Evolutionary conservation across 202 grass and related monocot genomes (phyloP).

Genomic region (Bolboschoenoplectus hybrid): DNA sequence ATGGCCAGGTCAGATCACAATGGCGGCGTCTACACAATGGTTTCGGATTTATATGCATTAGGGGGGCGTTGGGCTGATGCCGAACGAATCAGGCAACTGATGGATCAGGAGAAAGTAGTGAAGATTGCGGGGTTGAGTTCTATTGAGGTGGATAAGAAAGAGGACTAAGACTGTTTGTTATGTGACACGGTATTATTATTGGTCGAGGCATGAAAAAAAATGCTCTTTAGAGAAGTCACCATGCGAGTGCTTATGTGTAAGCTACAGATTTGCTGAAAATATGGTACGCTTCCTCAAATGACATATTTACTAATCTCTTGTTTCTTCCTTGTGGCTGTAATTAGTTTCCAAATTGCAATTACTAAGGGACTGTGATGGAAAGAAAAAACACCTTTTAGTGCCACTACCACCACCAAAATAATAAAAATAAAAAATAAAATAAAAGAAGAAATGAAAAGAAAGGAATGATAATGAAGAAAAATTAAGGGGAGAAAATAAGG

Average conservation of each 20-base stretch:
- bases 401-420: background rate
- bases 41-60: slow-evolving; percentile 69
- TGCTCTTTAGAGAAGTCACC: background rate
- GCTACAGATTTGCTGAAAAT: background rate
- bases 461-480: background rate
- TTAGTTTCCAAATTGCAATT: background rate
- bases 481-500: background rate
- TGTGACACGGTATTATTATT: slow-evolving; percentile 13
- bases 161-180: slow-evolving; percentile 1
- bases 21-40: slow-evolving; percentile 54
- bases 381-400: background rate
- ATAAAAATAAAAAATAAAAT: background rate
- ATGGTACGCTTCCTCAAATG: background rate
- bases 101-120: slow-evolving; percentile 47
- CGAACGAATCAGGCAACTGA: slow-evolving; percentile 57
- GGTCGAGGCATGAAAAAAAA: background rate
- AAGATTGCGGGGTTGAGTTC: slow-evolving; percentile 54
- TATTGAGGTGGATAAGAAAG: slow-evolving; percentile 35
- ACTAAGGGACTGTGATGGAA: background rate
- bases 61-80: slow-evolving; percentile 54
- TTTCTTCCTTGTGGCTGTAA: background rate
- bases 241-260: background rate
- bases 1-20: slow-evolving; percentile 61
- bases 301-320: background rate
- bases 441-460: background rate